phyloP scores from a whole-genome alignment of 495 filamentous ascomycete genomes.

The Collariella sp. region DNA sequence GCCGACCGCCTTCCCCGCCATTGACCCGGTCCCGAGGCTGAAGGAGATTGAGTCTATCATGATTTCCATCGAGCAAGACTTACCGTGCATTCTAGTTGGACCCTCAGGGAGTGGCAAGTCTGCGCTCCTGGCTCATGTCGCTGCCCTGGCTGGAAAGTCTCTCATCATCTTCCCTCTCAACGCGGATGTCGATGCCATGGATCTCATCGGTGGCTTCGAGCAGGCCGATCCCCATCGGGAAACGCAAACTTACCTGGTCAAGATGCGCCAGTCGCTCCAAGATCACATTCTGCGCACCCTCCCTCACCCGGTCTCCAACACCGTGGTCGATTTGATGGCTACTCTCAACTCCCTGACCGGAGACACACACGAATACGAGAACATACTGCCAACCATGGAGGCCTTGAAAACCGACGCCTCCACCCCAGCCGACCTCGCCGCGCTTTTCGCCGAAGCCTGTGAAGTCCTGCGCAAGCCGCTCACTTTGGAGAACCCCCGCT shows the following conservation, averaged over 20 bases:
- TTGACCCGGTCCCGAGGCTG: constrained; percentile 52
- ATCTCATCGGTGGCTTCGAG: constrained; percentile 93
- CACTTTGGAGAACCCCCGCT: constrained; percentile 59
- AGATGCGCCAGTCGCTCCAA: constrained; percentile 48
- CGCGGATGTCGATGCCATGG: constrained; percentile 90
- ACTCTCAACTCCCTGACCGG: constrained; percentile 23
- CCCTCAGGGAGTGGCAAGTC: constrained; percentile 83
- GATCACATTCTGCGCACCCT: constrained; percentile 44
- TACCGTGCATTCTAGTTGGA: constrained; percentile 85
- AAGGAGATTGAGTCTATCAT: constrained; percentile 74
- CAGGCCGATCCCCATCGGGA: constrained; percentile 76
- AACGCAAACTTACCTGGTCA: constrained; percentile 45
- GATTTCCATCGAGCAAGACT: constrained; percentile 73
- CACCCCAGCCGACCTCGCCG: constrained; percentile 20
- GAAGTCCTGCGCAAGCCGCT: constrained; percentile 37
- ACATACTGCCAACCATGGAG: constrained; percentile 27
- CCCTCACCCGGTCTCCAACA: constrained; percentile 33
- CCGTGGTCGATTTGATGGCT: constrained; percentile 37
- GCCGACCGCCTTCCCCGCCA: constrained; percentile 43
- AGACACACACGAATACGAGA: constrained; percentile 23
- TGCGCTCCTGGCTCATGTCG: constrained; percentile 65
- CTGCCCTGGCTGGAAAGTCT: constrained; percentile 60
- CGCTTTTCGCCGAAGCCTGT: constrained; percentile 24
- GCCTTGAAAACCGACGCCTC: constrained; percentile 20
- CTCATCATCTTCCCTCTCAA: constrained; percentile 77